Percentiles rank a stretch among this genome's conserved stretches.
Evolutionary conservation across 2,329 filamentous ascomycete species (phyloP).

Genomic region (Alternaria postmessia): DNA sequence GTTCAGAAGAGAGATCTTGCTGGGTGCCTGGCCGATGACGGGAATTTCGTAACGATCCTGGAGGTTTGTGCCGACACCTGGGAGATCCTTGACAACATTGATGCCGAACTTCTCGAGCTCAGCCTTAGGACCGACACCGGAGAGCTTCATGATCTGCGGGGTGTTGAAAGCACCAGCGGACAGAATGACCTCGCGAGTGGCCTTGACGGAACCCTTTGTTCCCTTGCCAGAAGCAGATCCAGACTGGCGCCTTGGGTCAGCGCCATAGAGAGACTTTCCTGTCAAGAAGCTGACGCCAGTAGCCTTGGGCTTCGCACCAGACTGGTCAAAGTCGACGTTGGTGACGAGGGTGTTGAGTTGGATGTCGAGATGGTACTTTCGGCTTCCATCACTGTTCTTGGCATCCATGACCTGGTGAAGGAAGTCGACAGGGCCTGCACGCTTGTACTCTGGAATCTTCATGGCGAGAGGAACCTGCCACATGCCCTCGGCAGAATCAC

Average conservation of each 20-base stretch:
- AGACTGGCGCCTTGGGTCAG: slow-evolving; percentile 43
- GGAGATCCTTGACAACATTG: slow-evolving; percentile 62
- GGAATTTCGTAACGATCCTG: slow-evolving; percentile 65
- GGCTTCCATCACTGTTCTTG: slow-evolving; percentile 58
- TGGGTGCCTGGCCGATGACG: slow-evolving; percentile 56
- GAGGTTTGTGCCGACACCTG: slow-evolving; percentile 71
- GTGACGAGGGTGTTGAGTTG: slow-evolving; percentile 69
- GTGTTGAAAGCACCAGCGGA: slow-evolving; percentile 65
- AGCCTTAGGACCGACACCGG: slow-evolving; percentile 65
- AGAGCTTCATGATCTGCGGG: slow-evolving; percentile 68
- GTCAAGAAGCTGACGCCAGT: slow-evolving; percentile 53
- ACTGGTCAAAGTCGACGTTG: slow-evolving; percentile 70
- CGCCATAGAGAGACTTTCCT: slow-evolving; percentile 51
- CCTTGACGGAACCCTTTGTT: slow-evolving; percentile 37
- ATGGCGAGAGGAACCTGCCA: slow-evolving; percentile 67
- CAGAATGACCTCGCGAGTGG: slow-evolving; percentile 38
- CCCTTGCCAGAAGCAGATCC: slow-evolving; percentile 20
- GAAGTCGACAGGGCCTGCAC: slow-evolving; percentile 64
- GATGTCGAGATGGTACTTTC: slow-evolving; percentile 64
- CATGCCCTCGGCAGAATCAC: slow-evolving; percentile 59
- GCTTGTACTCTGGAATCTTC: slow-evolving; percentile 50
- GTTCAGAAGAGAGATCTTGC: slow-evolving; percentile 46
- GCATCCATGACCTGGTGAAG: slow-evolving; percentile 59
- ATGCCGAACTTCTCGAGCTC: slow-evolving; percentile 66
- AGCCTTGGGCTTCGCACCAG: slow-evolving; percentile 58